Evolutionary conservation across 805 yeast species (phyloP), one percentile per base, ranked within the genome.

Genomic region (Cephaloascus albidus): DNA sequence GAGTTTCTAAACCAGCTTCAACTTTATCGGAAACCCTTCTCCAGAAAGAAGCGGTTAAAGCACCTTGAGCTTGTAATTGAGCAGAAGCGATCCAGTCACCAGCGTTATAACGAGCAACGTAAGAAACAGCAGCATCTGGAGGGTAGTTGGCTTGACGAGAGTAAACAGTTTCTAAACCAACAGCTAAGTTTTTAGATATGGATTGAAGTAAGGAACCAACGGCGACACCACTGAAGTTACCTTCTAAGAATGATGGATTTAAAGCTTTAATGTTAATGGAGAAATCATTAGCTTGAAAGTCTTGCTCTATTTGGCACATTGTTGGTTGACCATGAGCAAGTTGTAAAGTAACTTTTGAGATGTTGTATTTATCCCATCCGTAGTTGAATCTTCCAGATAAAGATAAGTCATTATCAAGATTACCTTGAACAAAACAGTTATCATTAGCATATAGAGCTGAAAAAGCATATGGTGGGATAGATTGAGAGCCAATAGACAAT

Each of bases 241-340:
- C 85, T 42, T 79, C 78, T 39, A 84, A 61, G 50, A 84, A 60
- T 35, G 85, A 78, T 44, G 98, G 97, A 70, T 93, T 93, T 59
- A 89, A 74, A 40, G 94, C 72, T 70, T 93, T 94, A 58, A 93
- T 70, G 72, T 89, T 89, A 58, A 89, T 61, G 38, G 95, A 81
- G 59, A 78, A 88, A 61, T 93, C 98, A 41, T 74, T 63, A 44
- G 90, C 96, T 65, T 84, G 90, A 68, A 78, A 82, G 63, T 93
- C 98, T 61, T 93, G 97, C 72, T 93, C 98, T 52, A 90, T 71
- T 69, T 93, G 97, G 46, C 85, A 74, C 95, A 90, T 87, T 42
- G 93, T 71, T 48, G 93, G 96, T 68, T 89, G 96, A 48, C 82
- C 85, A 46, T 80, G 70, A 51, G 94, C 85, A 50, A 88, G 70